phyloP scores from a whole-genome alignment of 192 early-diverging fungal genomes.

The Entomortierella parvispora region DNA sequence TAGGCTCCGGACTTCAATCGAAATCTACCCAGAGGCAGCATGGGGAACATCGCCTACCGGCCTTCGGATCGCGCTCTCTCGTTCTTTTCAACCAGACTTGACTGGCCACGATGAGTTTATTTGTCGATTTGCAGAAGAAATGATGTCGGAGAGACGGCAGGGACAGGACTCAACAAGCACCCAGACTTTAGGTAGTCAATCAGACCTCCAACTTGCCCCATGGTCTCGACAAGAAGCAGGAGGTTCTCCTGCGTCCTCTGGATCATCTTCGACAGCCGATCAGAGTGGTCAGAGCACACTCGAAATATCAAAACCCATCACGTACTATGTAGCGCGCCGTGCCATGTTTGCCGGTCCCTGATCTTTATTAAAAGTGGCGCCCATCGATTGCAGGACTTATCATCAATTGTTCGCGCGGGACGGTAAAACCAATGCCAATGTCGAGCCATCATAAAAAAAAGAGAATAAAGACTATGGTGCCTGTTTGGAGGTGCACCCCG shows the following conservation, averaged over 20 bases:
- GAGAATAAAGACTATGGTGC: neutral
- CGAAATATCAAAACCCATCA: slow-evolving; percentile 34
- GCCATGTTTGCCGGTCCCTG: slow-evolving; percentile 16
- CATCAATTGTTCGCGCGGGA: too few relatives aligned
- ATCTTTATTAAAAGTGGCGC: neutral
- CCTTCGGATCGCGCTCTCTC: slow-evolving; percentile 32
- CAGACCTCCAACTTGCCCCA: too few relatives aligned
- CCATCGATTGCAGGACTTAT: too few relatives aligned
- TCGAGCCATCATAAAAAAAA: neutral
- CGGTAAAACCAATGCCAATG: too few relatives aligned
- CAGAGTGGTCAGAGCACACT: slow-evolving; percentile 41
- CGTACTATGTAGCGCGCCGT: slow-evolving; percentile 25
- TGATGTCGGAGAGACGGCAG: slow-evolving; percentile 29
- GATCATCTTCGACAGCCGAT: neutral
- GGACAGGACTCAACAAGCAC: slow-evolving; percentile 5
- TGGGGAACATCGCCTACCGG: slow-evolving; percentile 30
- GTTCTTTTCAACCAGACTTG: slow-evolving; percentile 38
- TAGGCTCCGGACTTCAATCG: slow-evolving; percentile 44
- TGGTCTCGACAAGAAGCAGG: too few relatives aligned
- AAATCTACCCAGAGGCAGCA: slow-evolving; percentile 35
- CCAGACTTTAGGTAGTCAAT: too few relatives aligned
- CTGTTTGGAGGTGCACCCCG: too few relatives aligned
- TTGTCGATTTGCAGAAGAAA: slow-evolving; percentile 45
- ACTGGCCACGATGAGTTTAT: slow-evolving; percentile 49
- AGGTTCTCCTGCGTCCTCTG: too few relatives aligned